Evolutionary conservation across 306 rosid species (phyloP).

Genomic region (Erythrophleum fordii): DNA sequence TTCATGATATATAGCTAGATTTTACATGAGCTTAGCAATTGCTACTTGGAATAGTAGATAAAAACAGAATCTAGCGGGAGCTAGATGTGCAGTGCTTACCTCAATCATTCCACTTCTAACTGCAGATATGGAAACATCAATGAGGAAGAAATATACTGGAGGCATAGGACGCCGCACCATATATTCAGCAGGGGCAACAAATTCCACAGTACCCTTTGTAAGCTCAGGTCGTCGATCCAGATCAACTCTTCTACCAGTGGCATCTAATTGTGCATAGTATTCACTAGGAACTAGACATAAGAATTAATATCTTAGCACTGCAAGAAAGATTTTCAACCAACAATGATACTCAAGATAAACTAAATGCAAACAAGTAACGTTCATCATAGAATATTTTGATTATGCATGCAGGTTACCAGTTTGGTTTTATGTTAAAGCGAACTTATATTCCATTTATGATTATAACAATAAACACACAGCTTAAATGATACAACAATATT

Average conservation of each 20-base stretch:
- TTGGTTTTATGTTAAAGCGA: slow-evolving; percentile 9
- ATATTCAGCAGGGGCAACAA: slow-evolving; percentile 98
- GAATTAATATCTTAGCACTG: slow-evolving; percentile 32
- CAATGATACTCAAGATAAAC: slow-evolving; percentile 6
- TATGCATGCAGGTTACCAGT: neutral
- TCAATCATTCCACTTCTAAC: slow-evolving; percentile 99
- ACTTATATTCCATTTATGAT: slow-evolving; percentile 26
- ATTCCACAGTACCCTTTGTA: slow-evolving; percentile 84
- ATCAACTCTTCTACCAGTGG: slow-evolving; percentile 85
- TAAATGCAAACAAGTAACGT: slow-evolving; percentile 26
- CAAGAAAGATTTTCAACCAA: slow-evolving; percentile 19
- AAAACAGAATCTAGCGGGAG: neutral
- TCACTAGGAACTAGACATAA: slow-evolving; percentile 81
- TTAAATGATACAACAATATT: slow-evolving; percentile 19
- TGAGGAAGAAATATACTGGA: slow-evolving; percentile 92
- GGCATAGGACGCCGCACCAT: slow-evolving; percentile 99
- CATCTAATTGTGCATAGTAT: slow-evolving; percentile 88
- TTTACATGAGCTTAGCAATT: neutral
- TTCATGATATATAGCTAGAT: neutral
- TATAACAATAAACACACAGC: slow-evolving; percentile 7
- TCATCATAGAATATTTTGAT: slow-evolving; percentile 23
- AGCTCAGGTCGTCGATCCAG: slow-evolving; percentile 91
- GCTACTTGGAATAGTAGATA: neutral
- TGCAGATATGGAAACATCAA: slow-evolving; percentile 88
- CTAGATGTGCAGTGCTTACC: slow-evolving; percentile 51